Conservation (phyloP, 2,329 filamentous ascomycete species). For the Arachnopeziza araneosa region DNA sequence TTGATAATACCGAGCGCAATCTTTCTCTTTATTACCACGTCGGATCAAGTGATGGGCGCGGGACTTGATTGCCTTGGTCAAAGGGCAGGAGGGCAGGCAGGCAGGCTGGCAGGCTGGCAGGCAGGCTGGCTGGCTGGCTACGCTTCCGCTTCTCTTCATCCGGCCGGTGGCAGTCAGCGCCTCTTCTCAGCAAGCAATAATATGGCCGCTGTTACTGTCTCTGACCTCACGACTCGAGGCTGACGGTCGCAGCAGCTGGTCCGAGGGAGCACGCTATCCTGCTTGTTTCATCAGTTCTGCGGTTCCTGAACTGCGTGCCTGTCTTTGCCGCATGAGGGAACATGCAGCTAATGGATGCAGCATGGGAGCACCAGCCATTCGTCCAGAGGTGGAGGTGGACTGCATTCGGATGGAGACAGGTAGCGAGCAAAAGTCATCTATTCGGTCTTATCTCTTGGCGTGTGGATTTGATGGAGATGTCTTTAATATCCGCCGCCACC, state of each 20-base stretch:
- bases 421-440: too few species aligned
- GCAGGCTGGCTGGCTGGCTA: too few species aligned
- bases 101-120: too few species aligned
- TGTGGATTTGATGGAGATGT: neutral
- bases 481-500: neutral
- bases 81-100: too few species aligned
- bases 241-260: conserved; percentile 6
- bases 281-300: neutral
- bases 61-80: neutral
- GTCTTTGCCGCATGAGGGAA: conserved; percentile 10
- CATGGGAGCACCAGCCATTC: neutral
- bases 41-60: neutral
- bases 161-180: too few species aligned
- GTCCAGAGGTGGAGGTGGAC: neutral
- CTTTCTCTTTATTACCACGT: neutral
- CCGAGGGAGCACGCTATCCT: conserved; percentile 2
- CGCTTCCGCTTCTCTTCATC: too few species aligned
- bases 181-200: too few species aligned
- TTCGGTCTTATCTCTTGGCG: too few species aligned
- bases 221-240: neutral
- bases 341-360: neutral
- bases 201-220: too few species aligned
- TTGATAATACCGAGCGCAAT: neutral
- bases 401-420: too few species aligned
- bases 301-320: conserved; percentile 15